Evolutionary conservation across 2,329 filamentous ascomycete species (phyloP), one percentile per base, ranked within the genome.

Genomic region (Calonectria fujianensis): DNA sequence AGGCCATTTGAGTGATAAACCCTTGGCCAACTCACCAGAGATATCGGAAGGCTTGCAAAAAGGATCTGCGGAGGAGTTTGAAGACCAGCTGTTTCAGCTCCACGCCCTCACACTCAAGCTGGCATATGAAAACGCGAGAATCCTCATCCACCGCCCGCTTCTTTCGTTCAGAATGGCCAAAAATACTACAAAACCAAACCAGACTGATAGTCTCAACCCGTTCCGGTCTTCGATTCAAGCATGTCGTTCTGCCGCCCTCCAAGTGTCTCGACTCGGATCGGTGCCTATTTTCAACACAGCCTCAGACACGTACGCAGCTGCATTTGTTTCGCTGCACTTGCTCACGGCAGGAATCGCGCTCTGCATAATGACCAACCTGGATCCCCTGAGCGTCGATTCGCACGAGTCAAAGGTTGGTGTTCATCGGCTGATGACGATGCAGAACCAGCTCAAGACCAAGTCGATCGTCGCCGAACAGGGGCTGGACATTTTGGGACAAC

Each of bases 61-160:
- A 24, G 45, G 65, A 13, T 32, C 52, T 4, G n/a, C 35, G 27
- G 13, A 29, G 2, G 32, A 35, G 0, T 77, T 78, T 7, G 74
- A 79, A 16, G 41, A 79, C 1, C 64, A 80, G 1, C 50, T 82
- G 0, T 86, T 80, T 54, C 77, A 81, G 11, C 75, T 85, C 0
- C 84, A 85, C 63, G 81, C 83, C 0, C 78, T 86, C 4, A 74
- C 82, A 0, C 76, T 85, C 2, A 75, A 80, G 52, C 76, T 85
- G 3, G 83, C 83, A 0, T 85, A 80, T 41, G 79, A 85, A 20
- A 85, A 85, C 45, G 78, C 83, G 0, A 80, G 74, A 9, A 85
- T 85, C 0, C 61, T 85, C 0, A 69, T 83, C 0, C 76, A 85
- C 5, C 73, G 78, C 2, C 78, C 77, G 1, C 61, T 79, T 2